Base-by-base conservation (phyloP, 2,329 filamentous ascomycete species). In the Apiospora phragmitis region DNA sequence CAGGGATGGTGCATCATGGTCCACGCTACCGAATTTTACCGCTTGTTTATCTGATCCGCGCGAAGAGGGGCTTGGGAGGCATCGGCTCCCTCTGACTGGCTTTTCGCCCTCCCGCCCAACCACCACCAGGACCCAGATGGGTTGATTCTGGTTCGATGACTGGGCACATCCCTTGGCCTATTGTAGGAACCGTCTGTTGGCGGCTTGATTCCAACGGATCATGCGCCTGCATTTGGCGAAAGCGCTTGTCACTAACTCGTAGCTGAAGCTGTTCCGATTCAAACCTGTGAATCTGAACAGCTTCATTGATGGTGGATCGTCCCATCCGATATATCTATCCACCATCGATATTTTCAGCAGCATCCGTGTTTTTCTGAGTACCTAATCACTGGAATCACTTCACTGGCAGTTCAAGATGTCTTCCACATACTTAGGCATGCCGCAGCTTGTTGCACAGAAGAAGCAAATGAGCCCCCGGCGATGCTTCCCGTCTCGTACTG, bases 31-130 rank as follows among this genome's bases (percentile, higher is more conserved):
- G 32, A 26, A 9, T 62, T 62, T 62, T 62, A 62, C 55, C 55
- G 55, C 55, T 59, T 32, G n/a, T 59, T 59, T 59, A 59, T 59
- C 51, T 59, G 51, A 59, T 59, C 51, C 51, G 51, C 21, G 26
- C 51, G 11, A 59, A 11, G 14, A 59, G 29, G 11, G 51, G 51
- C 26, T 26, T 45, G 51, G 51, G 24, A 16, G 26, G 51, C 26
- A 24, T 59, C 51, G 16, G 12, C 16, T 4, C 29, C 29, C 29
- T 35, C 16, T 35, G 51, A 35, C 51, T 59, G 51, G 51, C 21
- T 59, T 59, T 29, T 59, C 29, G 35, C 29, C 14, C 29, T 59
- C 35, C 16, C 16, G 16, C 9, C 29, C 29, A 59, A 21, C 51
- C 29, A 59, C 51, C 51, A 21, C 29, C 47, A 8, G 18, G 7